Evolutionary conservation across 805 yeast species (phyloP).

Genomic region (Starmerella vaccinii): DNA sequence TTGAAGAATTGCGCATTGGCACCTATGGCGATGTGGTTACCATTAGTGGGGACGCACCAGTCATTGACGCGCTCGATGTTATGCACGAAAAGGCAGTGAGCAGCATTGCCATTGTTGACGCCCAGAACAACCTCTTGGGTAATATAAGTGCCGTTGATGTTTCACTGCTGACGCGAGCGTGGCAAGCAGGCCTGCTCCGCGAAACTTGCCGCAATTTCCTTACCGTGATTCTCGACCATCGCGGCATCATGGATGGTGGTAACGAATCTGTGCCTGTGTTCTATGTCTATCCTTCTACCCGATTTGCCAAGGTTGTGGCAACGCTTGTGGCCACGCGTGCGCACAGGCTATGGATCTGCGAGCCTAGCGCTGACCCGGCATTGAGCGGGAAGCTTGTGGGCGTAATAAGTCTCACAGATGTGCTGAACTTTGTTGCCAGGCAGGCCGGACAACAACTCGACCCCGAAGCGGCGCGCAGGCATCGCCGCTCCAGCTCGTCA

Average conservation of each 20-base stretch:
- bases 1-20: slow-evolving; percentile 70
- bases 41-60: slow-evolving; percentile 74
- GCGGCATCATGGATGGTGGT: slow-evolving; percentile 80
- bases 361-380: slow-evolving; percentile 26
- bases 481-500: slow-evolving; percentile 44
- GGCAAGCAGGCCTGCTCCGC: slow-evolving; percentile 72
- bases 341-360: slow-evolving; percentile 51
- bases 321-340: slow-evolving; percentile 91
- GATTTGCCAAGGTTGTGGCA: slow-evolving; percentile 82
- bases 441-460: slow-evolving; percentile 63
- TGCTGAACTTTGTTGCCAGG: slow-evolving; percentile 68
- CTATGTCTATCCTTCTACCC: slow-evolving; percentile 71
- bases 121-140: slow-evolving; percentile 64
- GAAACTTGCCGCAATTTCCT: slow-evolving; percentile 81
- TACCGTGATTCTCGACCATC: slow-evolving; percentile 69
- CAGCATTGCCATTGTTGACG: slow-evolving; percentile 86
- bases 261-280: slow-evolving; percentile 95
- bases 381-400: slow-evolving; percentile 72
- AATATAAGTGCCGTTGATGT: slow-evolving; percentile 94
- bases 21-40: slow-evolving; percentile 55
- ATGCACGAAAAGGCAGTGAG: slow-evolving; percentile 81
- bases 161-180: slow-evolving; percentile 71
- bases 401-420: slow-evolving; percentile 85
- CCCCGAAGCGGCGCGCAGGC: slow-evolving; percentile 79
- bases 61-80: slow-evolving; percentile 74